Evolutionary conservation across 192 early-diverging fungal genomes (phyloP).

Genomic region (Coemansia erecta): DNA sequence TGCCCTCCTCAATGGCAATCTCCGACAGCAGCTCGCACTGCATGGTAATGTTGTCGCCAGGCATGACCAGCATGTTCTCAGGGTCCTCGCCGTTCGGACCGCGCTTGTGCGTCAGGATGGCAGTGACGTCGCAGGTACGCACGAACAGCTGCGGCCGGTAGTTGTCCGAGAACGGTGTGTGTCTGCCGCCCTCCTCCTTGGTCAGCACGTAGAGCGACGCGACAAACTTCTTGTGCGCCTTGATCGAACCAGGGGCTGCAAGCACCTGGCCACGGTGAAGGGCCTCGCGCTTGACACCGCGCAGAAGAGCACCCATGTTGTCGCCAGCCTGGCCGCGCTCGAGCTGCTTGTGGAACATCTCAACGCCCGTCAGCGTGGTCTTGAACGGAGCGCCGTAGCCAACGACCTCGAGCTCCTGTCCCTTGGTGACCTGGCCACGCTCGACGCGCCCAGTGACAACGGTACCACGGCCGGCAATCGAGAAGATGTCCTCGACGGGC

Average conservation of each 20-base stretch:
- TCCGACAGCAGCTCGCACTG: conserved; percentile 76
- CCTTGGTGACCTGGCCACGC: conserved; percentile 89
- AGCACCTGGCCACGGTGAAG: conserved; percentile 94
- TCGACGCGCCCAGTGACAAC: conserved; percentile 95
- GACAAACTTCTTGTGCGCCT: conserved; percentile 91
- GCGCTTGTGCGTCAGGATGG: conserved; percentile 69
- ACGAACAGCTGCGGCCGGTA: conserved; percentile 96
- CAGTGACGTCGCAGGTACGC: conserved; percentile 94
- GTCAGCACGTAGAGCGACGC: conserved; percentile 93
- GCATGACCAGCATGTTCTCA: conserved; percentile 96
- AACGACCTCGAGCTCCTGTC: conserved; percentile 94
- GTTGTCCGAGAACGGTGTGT: conserved; percentile 96
- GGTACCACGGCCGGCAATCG: conserved; percentile 96
- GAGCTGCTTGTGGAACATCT: conserved; percentile 99
- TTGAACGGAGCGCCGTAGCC: conserved; percentile 86
- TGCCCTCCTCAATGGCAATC: conserved; percentile 89
- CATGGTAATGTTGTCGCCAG: conserved; percentile 94
- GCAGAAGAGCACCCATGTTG: conserved; percentile 96
- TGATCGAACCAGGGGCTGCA: conserved; percentile 87
- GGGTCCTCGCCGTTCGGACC: conserved; percentile 74
- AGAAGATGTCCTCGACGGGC: conserved; percentile 98
- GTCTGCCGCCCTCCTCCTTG: conserved; percentile 97
- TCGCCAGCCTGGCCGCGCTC: conserved; percentile 96
- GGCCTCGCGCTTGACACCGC: conserved; percentile 96
- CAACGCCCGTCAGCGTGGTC: conserved; percentile 95